phyloP scores from a whole-genome alignment of 169 alveolate genomes.

The Plasmodium berghei region DNA sequence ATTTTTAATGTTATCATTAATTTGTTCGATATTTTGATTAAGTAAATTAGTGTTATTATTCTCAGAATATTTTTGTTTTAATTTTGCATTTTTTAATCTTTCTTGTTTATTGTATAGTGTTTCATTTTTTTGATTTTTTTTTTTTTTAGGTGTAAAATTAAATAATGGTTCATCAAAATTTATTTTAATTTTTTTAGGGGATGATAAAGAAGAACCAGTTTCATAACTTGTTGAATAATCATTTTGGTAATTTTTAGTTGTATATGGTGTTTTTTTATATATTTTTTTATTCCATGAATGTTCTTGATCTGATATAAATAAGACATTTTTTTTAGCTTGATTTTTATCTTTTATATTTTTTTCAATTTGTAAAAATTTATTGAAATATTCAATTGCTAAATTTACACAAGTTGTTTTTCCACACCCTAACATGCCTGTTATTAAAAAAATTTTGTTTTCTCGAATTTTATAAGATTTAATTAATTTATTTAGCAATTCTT shows the following conservation, averaged over 20 bases:
- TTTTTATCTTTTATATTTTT: slow-evolving; percentile 20
- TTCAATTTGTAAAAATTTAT: slow-evolving; percentile 66
- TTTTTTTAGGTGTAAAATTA: slow-evolving; percentile 55
- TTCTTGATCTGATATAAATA: slow-evolving; percentile 14
- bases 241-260: slow-evolving; percentile 5
- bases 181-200: slow-evolving; percentile 21
- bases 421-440: slow-evolving; percentile 62
- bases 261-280: slow-evolving; percentile 66
- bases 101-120: background rate
- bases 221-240: background rate
- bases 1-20: slow-evolving; percentile 40
- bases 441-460: slow-evolving; percentile 58
- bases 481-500: slow-evolving; percentile 44
- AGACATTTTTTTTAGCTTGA: slow-evolving; percentile 11
- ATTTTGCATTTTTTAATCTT: background rate
- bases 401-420: slow-evolving; percentile 70
- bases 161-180: slow-evolving; percentile 52
- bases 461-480: slow-evolving; percentile 59
- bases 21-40: slow-evolving; percentile 26
- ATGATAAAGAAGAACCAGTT: slow-evolving; percentile 1
- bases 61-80: background rate
- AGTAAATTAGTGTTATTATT: background rate
- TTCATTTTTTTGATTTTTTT: background rate
- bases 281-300: slow-evolving; percentile 13
- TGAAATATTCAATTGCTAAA: slow-evolving; percentile 59